Evolutionary conservation across 768 basidiomycete genomes (phyloP).

Genomic region (Lepiota venenata): DNA sequence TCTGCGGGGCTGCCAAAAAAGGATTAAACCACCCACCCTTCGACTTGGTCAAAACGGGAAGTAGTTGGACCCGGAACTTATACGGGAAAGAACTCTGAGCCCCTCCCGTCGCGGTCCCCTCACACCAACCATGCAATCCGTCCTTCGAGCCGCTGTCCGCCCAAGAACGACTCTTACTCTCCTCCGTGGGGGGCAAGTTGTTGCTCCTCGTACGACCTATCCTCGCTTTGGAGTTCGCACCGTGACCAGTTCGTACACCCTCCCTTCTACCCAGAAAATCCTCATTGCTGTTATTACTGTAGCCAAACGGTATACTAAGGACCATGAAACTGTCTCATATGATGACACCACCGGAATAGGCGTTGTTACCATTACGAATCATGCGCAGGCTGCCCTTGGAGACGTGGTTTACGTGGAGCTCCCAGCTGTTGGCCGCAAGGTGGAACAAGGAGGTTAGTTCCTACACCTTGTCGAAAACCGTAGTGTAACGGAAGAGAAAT

Average conservation of each 20-base stretch:
- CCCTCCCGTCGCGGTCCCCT: constrained; percentile 6
- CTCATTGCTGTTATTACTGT: background rate
- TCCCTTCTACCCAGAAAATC: background rate
- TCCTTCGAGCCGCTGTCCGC: constrained; percentile 30
- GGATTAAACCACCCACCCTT: background rate
- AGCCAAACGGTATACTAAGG: constrained; percentile 81
- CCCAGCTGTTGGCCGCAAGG: constrained; percentile 55
- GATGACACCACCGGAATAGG: constrained; percentile 79
- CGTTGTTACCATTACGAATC: constrained; percentile 82
- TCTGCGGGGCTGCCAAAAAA: background rate
- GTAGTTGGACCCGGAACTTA: constrained; percentile 15
- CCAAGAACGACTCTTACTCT: constrained; percentile 23
- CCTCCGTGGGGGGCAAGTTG: constrained; percentile 13
- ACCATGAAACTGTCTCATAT: constrained; percentile 84
- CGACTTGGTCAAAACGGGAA: constrained; percentile 13
- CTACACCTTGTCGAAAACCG: background rate
- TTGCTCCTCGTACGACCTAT: constrained; percentile 20
- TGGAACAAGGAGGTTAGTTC: constrained; percentile 72
- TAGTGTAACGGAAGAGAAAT: background rate
- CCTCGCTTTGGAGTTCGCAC: constrained; percentile 36
- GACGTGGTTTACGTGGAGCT: constrained; percentile 98
- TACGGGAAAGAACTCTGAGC: constrained; percentile 7
- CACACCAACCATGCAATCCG: constrained; percentile 33
- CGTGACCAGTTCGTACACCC: constrained; percentile 53
- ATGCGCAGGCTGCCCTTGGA: constrained; percentile 88